These are phyloP conservation scores for Penicillium sp. DNA, from an alignment of 2,329 filamentous ascomycete genomes.

Conservation along the genomic window DNA sequence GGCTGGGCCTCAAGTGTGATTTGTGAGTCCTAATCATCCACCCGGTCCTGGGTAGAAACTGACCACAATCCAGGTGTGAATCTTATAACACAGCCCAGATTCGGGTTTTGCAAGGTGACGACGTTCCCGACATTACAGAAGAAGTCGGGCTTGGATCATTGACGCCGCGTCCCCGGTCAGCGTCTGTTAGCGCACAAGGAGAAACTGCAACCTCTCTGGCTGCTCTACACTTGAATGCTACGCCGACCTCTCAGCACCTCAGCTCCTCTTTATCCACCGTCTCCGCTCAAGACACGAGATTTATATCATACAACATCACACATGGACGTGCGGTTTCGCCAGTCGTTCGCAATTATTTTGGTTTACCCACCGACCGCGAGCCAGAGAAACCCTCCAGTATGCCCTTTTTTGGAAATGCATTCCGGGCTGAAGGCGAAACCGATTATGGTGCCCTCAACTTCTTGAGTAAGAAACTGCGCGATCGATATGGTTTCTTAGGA, in stretches of 20 bases:
- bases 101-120: conserved; percentile 33
- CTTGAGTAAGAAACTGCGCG: conserved; percentile 46
- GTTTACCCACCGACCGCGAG: conserved; percentile 33
- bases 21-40: conserved; percentile 34
- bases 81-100: conserved; percentile 44
- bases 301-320: conserved; percentile 32
- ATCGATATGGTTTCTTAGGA: conserved; percentile 32
- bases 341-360: conserved; percentile 43
- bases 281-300: conserved; percentile 15
- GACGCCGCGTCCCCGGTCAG: conserved; percentile 20
- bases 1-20: conserved; percentile 84
- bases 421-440: conserved; percentile 22
- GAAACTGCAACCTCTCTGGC: conserved; percentile 18
- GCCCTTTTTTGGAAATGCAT: conserved; percentile 23
- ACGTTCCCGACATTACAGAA: conserved; percentile 20
- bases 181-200: conserved; percentile 24
- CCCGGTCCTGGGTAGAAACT: conserved; percentile 2
- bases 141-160: conserved; percentile 18
- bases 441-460: conserved; percentile 52
- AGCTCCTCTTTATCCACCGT: conserved; percentile 17
- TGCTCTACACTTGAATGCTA: conserved; percentile 26
- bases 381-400: conserved; percentile 24
- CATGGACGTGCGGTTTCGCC: conserved; percentile 38
- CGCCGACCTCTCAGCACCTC: conserved; percentile 20
- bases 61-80: conserved; percentile 33